Evolutionary conservation across 352 stramenopile species (phyloP).

Genomic region (Globisporangium mamillatum): DNA sequence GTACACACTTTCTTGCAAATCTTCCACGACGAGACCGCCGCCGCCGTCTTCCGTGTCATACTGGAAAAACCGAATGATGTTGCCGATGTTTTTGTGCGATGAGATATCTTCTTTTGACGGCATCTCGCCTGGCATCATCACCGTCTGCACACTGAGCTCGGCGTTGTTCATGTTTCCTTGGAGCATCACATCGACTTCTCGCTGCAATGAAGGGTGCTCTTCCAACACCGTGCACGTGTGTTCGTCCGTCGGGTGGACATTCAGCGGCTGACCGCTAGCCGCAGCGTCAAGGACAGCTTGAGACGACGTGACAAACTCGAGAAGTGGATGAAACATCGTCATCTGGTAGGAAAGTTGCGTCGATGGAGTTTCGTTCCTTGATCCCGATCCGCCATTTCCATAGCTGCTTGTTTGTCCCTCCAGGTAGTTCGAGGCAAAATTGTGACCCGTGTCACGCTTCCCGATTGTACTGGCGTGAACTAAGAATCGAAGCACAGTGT

Average conservation of each 20-base stretch:
- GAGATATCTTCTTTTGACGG: constrained; percentile 65
- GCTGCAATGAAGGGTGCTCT: constrained; percentile 59
- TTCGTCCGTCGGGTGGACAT: constrained; percentile 76
- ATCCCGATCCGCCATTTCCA: constrained; percentile 33
- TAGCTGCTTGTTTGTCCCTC: constrained; percentile 34
- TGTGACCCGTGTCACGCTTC: constrained; percentile 47
- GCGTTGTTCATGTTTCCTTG: constrained; percentile 73
- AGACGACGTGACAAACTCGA: constrained; percentile 86
- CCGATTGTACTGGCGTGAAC: constrained; percentile 78
- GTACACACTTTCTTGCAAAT: constrained; percentile 77
- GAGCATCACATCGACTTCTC: constrained; percentile 67
- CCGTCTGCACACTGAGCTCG: constrained; percentile 81
- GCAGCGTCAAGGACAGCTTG: constrained; percentile 82
- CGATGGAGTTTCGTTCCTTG: constrained; percentile 34
- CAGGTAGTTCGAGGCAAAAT: constrained; percentile 30
- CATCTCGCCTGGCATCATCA: constrained; percentile 85
- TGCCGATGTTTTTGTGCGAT: constrained; percentile 85
- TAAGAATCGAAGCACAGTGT: constrained; percentile 84
- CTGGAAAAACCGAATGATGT: constrained; percentile 88
- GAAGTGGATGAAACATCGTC: constrained; percentile 82
- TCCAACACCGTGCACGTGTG: constrained; percentile 74
- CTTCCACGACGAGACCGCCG: constrained; percentile 79
- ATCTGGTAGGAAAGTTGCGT: constrained; percentile 74
- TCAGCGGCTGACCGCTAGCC: constrained; percentile 71
- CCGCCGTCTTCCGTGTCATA: constrained; percentile 83